Percentiles rank a stretch among this genome's conserved stretches.
Evolutionary conservation across 2,329 filamentous ascomycete species (phyloP).

Genomic region (Thielaviopsis musarum): DNA sequence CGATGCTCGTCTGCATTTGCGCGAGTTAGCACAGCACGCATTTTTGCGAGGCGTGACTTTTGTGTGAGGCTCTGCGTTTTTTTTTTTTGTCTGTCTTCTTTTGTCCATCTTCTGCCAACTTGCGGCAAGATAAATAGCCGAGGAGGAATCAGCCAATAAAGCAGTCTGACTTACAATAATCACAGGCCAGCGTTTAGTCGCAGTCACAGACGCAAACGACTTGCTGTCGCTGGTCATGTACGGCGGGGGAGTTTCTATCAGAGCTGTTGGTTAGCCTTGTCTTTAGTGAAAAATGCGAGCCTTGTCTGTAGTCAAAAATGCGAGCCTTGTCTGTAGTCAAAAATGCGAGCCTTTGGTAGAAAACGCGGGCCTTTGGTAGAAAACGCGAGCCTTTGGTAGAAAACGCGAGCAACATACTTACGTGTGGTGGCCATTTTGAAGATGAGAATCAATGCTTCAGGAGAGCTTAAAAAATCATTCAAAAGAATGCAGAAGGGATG

Average conservation of each 20-base stretch:
- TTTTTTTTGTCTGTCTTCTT: too few relatives aligned
- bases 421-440: not conserved
- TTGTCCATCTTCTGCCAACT: too few relatives aligned
- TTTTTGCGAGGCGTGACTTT: too few relatives aligned
- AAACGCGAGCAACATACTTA: not conserved
- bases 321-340: too few relatives aligned
- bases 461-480: not conserved
- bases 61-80: too few relatives aligned
- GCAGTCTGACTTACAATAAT: conserved; percentile 51
- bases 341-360: too few relatives aligned
- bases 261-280: not conserved
- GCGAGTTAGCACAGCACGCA: not conserved
- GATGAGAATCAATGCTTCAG: not conserved
- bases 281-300: too few relatives aligned
- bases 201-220: conserved; percentile 78
- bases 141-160: not conserved
- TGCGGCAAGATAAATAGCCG: not conserved
- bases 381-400: not conserved
- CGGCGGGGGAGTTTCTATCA: conserved; percentile 34
- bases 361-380: too few relatives aligned
- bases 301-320: too few relatives aligned
- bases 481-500: too few relatives aligned
- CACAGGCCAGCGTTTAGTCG: conserved; percentile 76
- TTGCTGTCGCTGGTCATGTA: conserved; percentile 66
- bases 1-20: conserved; percentile 66